These are phyloP conservation scores for Mycena maculata DNA, from an alignment of 768 basidiomycete species.

Conservation along the genomic window DNA sequence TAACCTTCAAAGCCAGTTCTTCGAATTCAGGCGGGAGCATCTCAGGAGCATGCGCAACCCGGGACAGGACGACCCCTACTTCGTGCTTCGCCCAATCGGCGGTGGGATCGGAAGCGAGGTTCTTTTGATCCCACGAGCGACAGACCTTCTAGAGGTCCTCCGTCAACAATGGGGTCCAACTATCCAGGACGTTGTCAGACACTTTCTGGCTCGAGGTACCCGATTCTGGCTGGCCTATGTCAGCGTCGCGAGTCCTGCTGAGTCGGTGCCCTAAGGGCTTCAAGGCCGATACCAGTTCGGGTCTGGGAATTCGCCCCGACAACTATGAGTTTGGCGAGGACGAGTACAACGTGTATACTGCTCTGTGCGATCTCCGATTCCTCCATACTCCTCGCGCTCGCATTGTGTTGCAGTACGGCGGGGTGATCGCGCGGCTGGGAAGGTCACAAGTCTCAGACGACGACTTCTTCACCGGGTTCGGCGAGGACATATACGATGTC, in stretches of 20 bases:
- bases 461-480: neutral
- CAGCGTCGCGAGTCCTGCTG: neutral
- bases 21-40: neutral
- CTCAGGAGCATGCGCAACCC: neutral
- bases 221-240: neutral
- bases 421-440: neutral
- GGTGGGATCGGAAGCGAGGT: neutral
- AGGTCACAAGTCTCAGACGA: conserved; percentile 3
- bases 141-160: neutral
- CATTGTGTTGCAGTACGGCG: conserved; percentile 9
- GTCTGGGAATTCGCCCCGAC: neutral
- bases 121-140: neutral
- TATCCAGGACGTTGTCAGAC: neutral
- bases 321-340: neutral
- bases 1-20: neutral
- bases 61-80: neutral
- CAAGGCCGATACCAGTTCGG: neutral
- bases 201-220: neutral
- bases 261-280: neutral
- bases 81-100: neutral
- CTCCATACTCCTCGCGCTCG: conserved; percentile 1
- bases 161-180: neutral
- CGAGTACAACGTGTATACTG: neutral
- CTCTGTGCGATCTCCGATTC: neutral
- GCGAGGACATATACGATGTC: neutral